These are phyloP conservation scores for Biscutella laevigata DNA, from an alignment of 441 rosid genomes.

Conservation along the genomic window DNA sequence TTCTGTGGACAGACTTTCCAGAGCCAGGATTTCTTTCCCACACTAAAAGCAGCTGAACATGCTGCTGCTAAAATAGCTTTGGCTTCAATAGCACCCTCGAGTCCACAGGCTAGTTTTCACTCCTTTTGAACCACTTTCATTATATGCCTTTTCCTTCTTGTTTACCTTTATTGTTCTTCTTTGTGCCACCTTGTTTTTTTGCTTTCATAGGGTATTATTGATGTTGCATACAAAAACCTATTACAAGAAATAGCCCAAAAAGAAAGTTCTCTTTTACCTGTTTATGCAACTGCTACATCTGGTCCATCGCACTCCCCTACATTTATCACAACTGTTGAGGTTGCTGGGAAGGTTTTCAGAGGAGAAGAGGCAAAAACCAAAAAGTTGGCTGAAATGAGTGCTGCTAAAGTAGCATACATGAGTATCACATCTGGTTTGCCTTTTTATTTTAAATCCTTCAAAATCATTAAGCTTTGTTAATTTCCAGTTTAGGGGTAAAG, in stretches of 20 bases:
- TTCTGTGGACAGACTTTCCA: constrained; percentile 45
- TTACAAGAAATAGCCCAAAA: constrained; percentile 68
- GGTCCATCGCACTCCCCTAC: constrained; percentile 47
- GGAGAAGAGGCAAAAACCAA: constrained; percentile 55
- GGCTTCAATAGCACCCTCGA: constrained; percentile 24
- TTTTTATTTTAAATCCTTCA: background rate
- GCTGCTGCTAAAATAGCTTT: constrained; percentile 68
- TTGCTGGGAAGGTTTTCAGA: constrained; percentile 37
- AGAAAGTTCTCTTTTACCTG: constrained; percentile 36
- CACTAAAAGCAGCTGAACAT: constrained; percentile 64
- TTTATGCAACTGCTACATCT: constrained; percentile 33
- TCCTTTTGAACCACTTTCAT: background rate
- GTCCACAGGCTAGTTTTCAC: constrained; percentile 43
- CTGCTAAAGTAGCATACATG: constrained; percentile 65
- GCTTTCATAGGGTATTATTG: constrained; percentile 42
- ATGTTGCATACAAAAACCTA: constrained; percentile 53
- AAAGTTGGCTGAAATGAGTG: constrained; percentile 66
- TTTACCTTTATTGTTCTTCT: background rate
- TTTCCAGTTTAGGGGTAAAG: background rate
- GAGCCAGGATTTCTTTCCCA: constrained; percentile 34
- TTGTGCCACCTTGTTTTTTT: background rate
- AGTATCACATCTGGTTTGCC: constrained; percentile 31
- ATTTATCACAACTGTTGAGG: constrained; percentile 52
- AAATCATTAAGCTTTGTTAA: background rate
- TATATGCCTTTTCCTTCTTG: background rate